Evolutionary conservation across 345 rosid genomes (phyloP), one percentile per base, ranked within the genome.

Genomic region (Sonneratia caseolaris): DNA sequence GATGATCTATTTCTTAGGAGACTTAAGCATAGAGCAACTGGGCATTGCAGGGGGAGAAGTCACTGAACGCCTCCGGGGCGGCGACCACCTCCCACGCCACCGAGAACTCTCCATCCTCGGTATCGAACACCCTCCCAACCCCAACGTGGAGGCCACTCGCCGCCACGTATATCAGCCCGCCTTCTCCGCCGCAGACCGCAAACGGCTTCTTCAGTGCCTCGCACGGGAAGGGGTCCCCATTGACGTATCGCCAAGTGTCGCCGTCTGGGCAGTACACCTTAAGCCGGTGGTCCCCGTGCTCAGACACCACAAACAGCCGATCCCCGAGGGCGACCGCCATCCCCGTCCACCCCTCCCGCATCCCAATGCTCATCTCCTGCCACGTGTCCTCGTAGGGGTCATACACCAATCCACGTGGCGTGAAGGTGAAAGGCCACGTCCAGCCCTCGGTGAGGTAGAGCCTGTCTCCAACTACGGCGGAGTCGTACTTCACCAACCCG

Each of bases 271-370:
- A 61, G 32, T 87, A 91, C 19, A 84, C 85, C 78, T 91, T 91
- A 86, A 88, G 79, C 73, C 81, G 89, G 16, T 82, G 84, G 80
- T 83, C 90, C 0, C 87, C 92, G 73, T 85, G 86, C 72, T 91
- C 96, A 7, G 92, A 78, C 62, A 88, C 82, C 78, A 86, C 86
- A 48, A 88, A 87, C 70, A 88, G 73, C 71, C 75, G 73, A 14
- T 65, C 82, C 0, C 69, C 71, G 1, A 88, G 57, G 47, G 85
- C 90, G 35, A 82, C 81, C 69, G 88, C 81, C 24, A 77, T 16
- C 22, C 94, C 94, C 8, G 92, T 88, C 97, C 97, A 91, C 43
- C 97, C 94, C 71, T 82, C 92, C 37, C 79, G 82, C 86, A 91
- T 81, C 75, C 89, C 94, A 10, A 68, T 82, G 37, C 78, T 82